Evolutionary conservation across 306 rosid genomes (phyloP).

Genomic region (Prinsepia uniflora): DNA sequence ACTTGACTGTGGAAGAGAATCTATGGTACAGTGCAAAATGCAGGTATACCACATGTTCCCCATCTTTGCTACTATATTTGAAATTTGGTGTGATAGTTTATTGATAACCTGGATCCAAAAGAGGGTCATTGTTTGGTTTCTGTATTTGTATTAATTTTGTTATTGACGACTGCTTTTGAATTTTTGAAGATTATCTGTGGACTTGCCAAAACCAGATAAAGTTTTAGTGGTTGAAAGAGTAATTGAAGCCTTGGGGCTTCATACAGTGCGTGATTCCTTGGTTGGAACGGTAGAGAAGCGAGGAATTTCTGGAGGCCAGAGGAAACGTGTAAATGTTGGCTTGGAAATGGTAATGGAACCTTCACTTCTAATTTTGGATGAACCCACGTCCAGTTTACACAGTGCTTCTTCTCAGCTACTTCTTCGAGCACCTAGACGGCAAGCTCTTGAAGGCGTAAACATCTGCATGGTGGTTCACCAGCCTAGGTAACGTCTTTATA

Average conservation of each 20-base stretch:
- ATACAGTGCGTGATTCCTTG: constrained; percentile 68
- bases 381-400: constrained; percentile 97
- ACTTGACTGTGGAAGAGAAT: constrained; percentile 95
- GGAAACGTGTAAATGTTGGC: constrained; percentile 96
- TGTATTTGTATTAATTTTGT: constrained; percentile 11
- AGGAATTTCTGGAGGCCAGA: constrained; percentile 96
- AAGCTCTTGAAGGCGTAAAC: constrained; percentile 97
- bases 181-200: constrained; percentile 56
- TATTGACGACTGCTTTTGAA: constrained; percentile 7
- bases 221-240: constrained; percentile 88
- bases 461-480: constrained; percentile 98
- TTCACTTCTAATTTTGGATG: constrained; percentile 90
- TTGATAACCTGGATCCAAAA: neutral
- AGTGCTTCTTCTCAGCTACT: constrained; percentile 94
- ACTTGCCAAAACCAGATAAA: constrained; percentile 67
- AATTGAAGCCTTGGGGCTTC: constrained; percentile 90
- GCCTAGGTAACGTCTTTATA: constrained; percentile 66
- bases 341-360: constrained; percentile 99
- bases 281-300: constrained; percentile 96
- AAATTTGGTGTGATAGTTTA: constrained; percentile 4
- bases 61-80: constrained; percentile 4
- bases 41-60: constrained; percentile 45
- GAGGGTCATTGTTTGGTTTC: neutral
- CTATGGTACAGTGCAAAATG: constrained; percentile 97
- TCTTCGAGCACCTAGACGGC: constrained; percentile 86